Conservation (phyloP, 2,329 filamentous ascomycete genomes). For the Neofusicoccum laricinum region DNA sequence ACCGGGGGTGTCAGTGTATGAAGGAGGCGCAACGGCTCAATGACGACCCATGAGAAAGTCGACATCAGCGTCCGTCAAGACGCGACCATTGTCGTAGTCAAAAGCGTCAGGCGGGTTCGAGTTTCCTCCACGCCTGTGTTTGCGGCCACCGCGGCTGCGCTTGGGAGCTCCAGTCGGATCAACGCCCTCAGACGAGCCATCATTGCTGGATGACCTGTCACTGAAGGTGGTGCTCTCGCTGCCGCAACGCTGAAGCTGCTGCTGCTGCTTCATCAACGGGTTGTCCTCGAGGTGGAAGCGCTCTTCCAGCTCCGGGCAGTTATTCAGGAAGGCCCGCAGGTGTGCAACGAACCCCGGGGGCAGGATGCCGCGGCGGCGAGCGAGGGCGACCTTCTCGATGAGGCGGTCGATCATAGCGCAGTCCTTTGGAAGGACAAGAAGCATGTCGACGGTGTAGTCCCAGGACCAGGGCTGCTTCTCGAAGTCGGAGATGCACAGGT, state of each 20-base stretch:
- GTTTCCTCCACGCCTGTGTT: background rate
- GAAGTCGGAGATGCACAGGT: constrained; percentile 1
- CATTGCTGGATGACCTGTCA: background rate
- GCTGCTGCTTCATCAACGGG: background rate
- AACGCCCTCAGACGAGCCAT: background rate
- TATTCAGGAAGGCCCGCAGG: background rate
- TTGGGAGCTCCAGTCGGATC: background rate
- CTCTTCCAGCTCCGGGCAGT: background rate
- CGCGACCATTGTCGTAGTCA: background rate
- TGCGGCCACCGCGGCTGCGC: background rate
- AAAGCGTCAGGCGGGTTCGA: background rate
- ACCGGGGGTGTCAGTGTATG: background rate
- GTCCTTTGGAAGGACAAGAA: background rate
- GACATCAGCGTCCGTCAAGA: background rate
- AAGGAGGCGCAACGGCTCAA: background rate
- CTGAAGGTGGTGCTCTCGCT: background rate
- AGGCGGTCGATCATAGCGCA: constrained; percentile 2
- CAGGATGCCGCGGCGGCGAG: background rate
- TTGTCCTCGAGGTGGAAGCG: constrained; percentile 5
- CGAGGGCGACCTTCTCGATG: constrained; percentile 13
- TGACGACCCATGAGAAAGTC: constrained; percentile 5
- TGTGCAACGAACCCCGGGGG: background rate
- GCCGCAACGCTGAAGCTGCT: background rate
- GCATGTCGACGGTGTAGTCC: background rate
- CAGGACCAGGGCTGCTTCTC: background rate